Evolutionary conservation across 306 rosid genomes (phyloP), one percentile per base, ranked within the genome.

Genomic region (Cicer arietinum): DNA sequence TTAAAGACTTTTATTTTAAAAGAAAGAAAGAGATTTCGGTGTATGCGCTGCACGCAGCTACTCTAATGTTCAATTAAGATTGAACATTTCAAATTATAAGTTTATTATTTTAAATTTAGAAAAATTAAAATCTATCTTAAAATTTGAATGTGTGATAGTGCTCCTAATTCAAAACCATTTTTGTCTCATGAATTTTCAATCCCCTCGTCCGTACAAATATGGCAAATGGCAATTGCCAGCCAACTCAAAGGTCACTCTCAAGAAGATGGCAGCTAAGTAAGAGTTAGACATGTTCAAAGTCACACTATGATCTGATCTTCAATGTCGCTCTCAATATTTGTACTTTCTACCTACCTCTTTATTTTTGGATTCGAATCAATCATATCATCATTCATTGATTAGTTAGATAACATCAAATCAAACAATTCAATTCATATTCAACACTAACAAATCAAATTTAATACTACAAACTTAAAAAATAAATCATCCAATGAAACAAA

Each of bases 161-260:
- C 4, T 30, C 3, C 35, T 30, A 30, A 30, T 25, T 3, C 35
- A 25, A 25, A 25, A 25, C 35, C 35, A 25, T 25, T 25, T 25
- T 25, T 30, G 35, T 30, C 35, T 30, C 5, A 11, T 58, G 10
- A 58, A 30, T 11, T 25, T 58, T 10, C 42, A 10, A 58, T 58
- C 5, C 8, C 4, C 10, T 58, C 14, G 1, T 58, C 41, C 1
- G 1, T 59, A 30, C 12, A 9, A 37, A 30, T 60, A 60, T 58
- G 65, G 65, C 65, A 25, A 25, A 25, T 25, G 35, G 4, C 35
- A 12, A 59, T 59, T 59, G 66, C 1, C 66, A 11, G 43, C 44
- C 42, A 30, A 48, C 14, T 11, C 5, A 47, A 2, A 30, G 8
- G 78, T 70, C 84, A 11, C 79, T 79, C 20, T 75, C 75, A n/a